Evolutionary conservation across 2,329 filamentous ascomycete species (phyloP).

Genomic region (Karstenula rhodostoma): DNA sequence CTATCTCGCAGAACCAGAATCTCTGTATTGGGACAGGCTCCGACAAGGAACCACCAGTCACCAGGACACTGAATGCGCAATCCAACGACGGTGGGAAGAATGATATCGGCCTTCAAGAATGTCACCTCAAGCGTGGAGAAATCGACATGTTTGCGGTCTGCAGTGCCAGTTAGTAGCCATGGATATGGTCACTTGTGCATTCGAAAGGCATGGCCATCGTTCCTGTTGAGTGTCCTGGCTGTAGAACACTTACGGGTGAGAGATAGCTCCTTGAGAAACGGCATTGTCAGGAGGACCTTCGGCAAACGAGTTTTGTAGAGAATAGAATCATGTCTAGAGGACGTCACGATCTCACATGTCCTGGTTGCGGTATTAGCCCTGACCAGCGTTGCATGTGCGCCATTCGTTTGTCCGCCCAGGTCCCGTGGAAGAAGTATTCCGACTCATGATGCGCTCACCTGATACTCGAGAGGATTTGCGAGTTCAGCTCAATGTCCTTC

Average conservation of each 20-base stretch:
- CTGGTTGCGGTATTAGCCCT: not conserved
- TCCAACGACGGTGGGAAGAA: not conserved
- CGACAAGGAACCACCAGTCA: constrained; percentile 4
- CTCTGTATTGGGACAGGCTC: constrained; percentile 4
- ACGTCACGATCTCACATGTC: constrained; percentile 5
- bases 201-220: too few species aligned
- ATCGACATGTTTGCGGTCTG: constrained; percentile 6
- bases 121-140: not conserved
- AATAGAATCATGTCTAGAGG: not conserved
- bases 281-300: not conserved
- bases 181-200: not conserved
- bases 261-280: constrained; percentile 3
- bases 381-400: not conserved
- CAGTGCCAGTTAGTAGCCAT: not conserved
- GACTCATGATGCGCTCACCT: not conserved
- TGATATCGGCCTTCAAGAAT: not conserved
- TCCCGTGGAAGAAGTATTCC: not conserved
- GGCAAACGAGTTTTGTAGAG: constrained; percentile 2
- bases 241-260: not conserved
- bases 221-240: too few species aligned
- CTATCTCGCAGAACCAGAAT: constrained; percentile 5
- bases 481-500: constrained; percentile 8
- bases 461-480: not conserved
- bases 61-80: not conserved
- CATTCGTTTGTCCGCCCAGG: too few species aligned